Conservation (phyloP, 225 moss, liverwort and hornwort genomes). For the Rhytidiadelphus loreus region DNA sequence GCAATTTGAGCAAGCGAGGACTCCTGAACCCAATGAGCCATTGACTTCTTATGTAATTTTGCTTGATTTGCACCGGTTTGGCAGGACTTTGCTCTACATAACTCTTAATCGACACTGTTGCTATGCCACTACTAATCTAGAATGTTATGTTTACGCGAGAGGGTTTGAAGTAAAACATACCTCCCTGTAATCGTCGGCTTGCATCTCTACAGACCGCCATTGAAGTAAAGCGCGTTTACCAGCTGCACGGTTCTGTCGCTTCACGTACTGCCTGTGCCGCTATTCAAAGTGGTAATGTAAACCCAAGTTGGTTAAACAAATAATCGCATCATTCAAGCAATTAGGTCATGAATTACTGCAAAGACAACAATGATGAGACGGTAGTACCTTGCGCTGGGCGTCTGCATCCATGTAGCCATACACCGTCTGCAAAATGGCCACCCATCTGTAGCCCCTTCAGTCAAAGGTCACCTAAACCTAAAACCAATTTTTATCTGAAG, state of each 20-base stretch:
- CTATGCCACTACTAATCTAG: not conserved
- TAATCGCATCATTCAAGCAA: not conserved
- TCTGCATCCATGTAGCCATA: conserved; percentile 46
- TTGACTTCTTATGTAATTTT: not conserved
- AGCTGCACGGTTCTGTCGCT: conserved; percentile 46
- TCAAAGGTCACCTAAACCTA: not conserved
- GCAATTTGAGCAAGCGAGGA: not conserved
- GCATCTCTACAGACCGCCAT: conserved; percentile 53
- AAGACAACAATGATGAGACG: not conserved
- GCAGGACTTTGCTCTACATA: not conserved
- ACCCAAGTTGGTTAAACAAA: not conserved
- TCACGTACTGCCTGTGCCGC: conserved; percentile 39
- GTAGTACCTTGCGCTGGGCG: conserved; percentile 26
- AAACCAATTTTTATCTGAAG: not conserved
- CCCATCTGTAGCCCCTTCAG: conserved; percentile 15
- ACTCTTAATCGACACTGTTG: not conserved
- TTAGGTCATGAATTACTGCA: not conserved
- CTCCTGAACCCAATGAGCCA: not conserved
- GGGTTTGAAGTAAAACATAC: not conserved
- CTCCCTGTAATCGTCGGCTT: conserved; percentile 33
- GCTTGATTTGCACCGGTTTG: not conserved
- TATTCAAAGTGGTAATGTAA: not conserved
- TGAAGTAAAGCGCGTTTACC: conserved; percentile 36
- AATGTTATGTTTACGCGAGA: not conserved
- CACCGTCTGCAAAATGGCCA: conserved; percentile 26